Evolutionary conservation across 1,284 basidiomycete genomes (phyloP), one percentile per base, ranked within the genome.

Genomic region (Irpex sp.): DNA sequence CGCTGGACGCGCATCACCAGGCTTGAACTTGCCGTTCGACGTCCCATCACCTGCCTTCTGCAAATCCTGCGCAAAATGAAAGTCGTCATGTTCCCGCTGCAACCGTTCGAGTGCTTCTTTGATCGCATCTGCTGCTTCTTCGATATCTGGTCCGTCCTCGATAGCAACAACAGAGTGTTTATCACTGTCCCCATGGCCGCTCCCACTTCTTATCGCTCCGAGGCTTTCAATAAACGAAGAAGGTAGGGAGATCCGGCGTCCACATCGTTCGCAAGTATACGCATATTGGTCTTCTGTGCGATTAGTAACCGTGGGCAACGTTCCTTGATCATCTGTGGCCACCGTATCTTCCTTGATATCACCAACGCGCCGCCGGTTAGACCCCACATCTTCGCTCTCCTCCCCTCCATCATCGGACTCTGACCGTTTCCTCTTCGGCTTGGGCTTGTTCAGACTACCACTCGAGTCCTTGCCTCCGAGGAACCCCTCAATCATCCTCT

Each of bases 401-500:
- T 13, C 59, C 35, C 58, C 43, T 6, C 36, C 39, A 57, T 26
- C 33, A 54, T 21, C 19, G 11, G 17, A 19, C 3, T 59, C 19
- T 21, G 55, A 46, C 5, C 68, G 70, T 59, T 70, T 73, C 8
- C 70, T 65, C 58, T 73, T 74, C 33, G 49, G 26, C 11, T 31
- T 37, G 35, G 55, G 49, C 21, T 13, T 39, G 7, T 46, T 21
- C 9, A 6, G 26, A 31, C 51, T 36, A 50, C 15, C 49, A 49
- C n/a, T 51, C 67, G 36, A 74, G 60, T 61, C 80, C 68, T 65
- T 71, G 66, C 33, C 33, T 26, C 21, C 21, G 65, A 98, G 87
- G 77, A 98, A 99, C 0, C 87, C 86, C 71, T 95, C 92, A 58
- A 98, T 97, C 21, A 85, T 90, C 65, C 84, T 84, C 73, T 98